Percentiles rank a stretch among this genome's conserved stretches.
Evolutionary conservation across 129 eudicot genomes (phyloP).

Genomic region (Flaveria ramosissima): DNA sequence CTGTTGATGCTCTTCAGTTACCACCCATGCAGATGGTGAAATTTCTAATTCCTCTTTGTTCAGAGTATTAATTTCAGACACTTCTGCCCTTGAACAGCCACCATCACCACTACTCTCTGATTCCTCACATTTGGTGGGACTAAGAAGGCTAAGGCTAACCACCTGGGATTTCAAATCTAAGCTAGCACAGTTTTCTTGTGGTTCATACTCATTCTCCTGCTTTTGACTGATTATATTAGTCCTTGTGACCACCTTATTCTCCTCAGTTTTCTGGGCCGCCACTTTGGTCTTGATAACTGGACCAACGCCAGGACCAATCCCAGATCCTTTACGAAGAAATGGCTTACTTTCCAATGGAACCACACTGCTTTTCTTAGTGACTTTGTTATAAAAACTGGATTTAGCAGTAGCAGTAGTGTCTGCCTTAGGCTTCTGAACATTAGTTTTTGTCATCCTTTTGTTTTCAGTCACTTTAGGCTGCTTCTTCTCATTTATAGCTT

Average conservation of each 20-base stretch:
- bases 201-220: constrained; percentile 42
- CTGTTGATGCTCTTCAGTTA: constrained; percentile 62
- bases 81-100: constrained; percentile 22
- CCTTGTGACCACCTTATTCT: constrained; percentile 34
- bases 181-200: constrained; percentile 19
- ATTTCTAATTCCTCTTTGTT: constrained; percentile 58
- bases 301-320: constrained; percentile 44
- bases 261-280: constrained; percentile 41
- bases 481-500: constrained; percentile 49
- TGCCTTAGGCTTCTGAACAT: constrained; percentile 45
- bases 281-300: constrained; percentile 48
- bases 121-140: constrained; percentile 37
- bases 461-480: constrained; percentile 44
- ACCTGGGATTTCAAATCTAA: constrained; percentile 33
- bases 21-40: constrained; percentile 85
- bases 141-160: constrained; percentile 24
- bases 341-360: constrained; percentile 93
- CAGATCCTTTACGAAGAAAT: constrained; percentile 75
- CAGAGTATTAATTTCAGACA: constrained; percentile 33
- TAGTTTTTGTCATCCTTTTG: constrained; percentile 49
- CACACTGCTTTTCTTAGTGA: constrained; percentile 74
- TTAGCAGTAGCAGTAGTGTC: constrained; percentile 52
- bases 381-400: constrained; percentile 66
- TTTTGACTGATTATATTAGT: constrained; percentile 41
- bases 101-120: constrained; percentile 32